These are phyloP conservation scores for Ceratocystis alfenasii DNA, from an alignment of 2,329 filamentous ascomycete species.

Conservation along the genomic window DNA sequence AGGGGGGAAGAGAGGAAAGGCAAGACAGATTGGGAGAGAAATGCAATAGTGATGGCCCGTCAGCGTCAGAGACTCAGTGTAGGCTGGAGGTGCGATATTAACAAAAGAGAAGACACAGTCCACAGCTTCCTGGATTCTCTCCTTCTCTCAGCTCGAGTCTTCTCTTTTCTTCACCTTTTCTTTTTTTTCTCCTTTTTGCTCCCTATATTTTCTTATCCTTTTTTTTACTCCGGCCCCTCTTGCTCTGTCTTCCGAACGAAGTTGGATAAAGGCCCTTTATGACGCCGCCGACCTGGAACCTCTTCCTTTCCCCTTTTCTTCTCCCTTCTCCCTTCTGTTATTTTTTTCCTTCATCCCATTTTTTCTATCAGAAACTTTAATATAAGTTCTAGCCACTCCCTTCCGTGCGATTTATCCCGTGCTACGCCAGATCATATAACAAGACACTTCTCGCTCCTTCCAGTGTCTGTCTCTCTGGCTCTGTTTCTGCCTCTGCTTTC, in stretches of 20 bases:
- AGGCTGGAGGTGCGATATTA: too few species aligned
- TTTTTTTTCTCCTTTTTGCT: not conserved
- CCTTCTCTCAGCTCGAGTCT: not conserved
- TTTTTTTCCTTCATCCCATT: not conserved
- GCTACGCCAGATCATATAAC: not conserved
- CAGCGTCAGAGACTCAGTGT: too few species aligned
- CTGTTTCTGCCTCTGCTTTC: not conserved
- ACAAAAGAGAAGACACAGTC: not conserved
- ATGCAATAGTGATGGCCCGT: too few species aligned
- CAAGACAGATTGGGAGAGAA: not conserved
- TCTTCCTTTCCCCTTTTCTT: not conserved
- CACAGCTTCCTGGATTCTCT: not conserved
- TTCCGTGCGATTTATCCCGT: not conserved
- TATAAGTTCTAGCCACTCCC: conserved; percentile 18
- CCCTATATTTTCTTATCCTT: not conserved
- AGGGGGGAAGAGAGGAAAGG: not conserved
- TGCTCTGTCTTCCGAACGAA: not conserved
- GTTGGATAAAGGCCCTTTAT: not conserved
- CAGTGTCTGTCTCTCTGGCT: not conserved
- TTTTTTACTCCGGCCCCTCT: not conserved
- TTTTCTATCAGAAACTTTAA: conserved; percentile 8
- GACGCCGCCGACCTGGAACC: not conserved
- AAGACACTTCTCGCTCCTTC: conserved; percentile 5
- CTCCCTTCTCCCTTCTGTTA: not conserved
- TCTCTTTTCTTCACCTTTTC: not conserved